Base-by-base conservation (phyloP, 1,284 basidiomycete species). In the Puccinia hordei region DNA sequence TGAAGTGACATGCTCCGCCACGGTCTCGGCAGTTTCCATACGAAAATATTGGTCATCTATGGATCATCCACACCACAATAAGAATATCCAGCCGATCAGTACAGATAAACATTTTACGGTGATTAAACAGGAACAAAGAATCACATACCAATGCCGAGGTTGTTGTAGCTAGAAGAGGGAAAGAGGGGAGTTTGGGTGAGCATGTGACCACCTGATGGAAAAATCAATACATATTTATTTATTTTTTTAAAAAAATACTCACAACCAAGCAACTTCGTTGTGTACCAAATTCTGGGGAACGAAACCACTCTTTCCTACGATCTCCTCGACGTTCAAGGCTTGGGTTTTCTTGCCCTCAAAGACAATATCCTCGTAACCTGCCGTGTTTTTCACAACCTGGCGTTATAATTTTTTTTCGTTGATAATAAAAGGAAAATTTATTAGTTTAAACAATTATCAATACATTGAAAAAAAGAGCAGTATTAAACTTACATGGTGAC, bases 1-100 rank as follows among this genome's bases (percentile, higher is more conserved):
- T 17, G 95, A 95, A 41, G 85, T 82, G 46, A 86, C 83, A 78
- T 86, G 85, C 73, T 85, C 84, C 6, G 84, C 84, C 30, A 86
- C 82, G 19, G 85, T 86, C 81, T 84, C 83, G 46, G 84, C 82
- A 61, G 77, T 82, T 81, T 86, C 85, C 78, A 85, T 82, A 27
- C 84, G 84, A 83, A 86, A 86, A 82, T 86, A 86, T 71, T 83
- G 85, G 82, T 85, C 85, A 65, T 84, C 85, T 80, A 84, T 84
- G 46, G 24, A 10, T 12, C 63, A 46, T 41, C 38, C 38, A 41
- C 3, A 10, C 38, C 63, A 6, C 24, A 33, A 35, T 5, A 46
- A 30, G 15, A 35, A n/a, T 9, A 53, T 33, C 33, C 30, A 27
- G 4, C 27, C 27, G 49, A 71, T 51, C 30, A 71, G 68, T 71